Conservation (phyloP, 495 filamentous ascomycete genomes). For the Talaromyces wortmannii region DNA sequence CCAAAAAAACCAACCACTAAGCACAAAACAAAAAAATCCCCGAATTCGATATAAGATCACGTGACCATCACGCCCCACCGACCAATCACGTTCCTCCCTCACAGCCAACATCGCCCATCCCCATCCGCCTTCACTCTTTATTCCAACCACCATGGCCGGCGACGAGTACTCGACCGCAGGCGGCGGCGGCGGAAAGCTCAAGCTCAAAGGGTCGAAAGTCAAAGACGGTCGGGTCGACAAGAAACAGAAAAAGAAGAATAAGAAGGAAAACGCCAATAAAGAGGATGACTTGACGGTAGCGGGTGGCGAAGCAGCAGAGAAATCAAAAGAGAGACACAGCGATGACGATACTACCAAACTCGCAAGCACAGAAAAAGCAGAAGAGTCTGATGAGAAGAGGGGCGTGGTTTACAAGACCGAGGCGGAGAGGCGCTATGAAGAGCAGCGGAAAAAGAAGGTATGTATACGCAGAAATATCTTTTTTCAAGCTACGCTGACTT, state of each 20-base stretch:
- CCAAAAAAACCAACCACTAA: no score
- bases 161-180: conserved; percentile 65
- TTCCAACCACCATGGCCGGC: conserved; percentile 35
- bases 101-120: no score
- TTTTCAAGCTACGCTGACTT: conserved; percentile 1
- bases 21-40: no score
- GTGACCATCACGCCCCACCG: no score
- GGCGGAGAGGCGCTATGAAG: conserved; percentile 73
- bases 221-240: conserved; percentile 43
- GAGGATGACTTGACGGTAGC: neutral
- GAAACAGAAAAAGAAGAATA: conserved; percentile 60
- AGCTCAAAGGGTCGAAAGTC: conserved; percentile 69
- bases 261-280: conserved; percentile 43
- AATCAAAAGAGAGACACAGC: conserved; percentile 1
- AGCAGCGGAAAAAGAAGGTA: conserved; percentile 73
- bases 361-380: neutral
- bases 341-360: neutral
- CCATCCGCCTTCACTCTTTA: no score
- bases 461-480: conserved; percentile 1
- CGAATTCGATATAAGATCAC: no score
- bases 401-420: conserved; percentile 62
- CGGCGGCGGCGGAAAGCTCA: conserved; percentile 63
- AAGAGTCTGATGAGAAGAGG: neutral
- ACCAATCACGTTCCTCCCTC: no score
- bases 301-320: neutral